Evolutionary conservation across 2,329 filamentous ascomycete species (phyloP), one percentile per base, ranked within the genome.

Genomic region (Alternaria viburni): DNA sequence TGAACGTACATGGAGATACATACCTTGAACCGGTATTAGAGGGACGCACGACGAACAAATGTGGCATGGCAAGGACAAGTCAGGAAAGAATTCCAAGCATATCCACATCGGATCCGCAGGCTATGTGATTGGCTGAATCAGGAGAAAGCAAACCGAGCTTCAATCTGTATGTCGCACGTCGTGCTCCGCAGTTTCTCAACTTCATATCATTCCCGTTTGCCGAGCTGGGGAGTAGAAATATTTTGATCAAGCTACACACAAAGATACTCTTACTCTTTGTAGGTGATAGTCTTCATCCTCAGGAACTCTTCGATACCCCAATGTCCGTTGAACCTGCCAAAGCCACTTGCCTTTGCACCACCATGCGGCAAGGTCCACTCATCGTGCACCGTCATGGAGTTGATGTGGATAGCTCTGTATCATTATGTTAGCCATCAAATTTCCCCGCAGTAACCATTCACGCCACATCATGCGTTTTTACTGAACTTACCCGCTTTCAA

Each of bases 401-500:
- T 86, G 72, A 86, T 85, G 66, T 86, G 84, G 4, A 86, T 77
- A 5, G 84, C 84, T 19, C 77, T 80, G 57, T 50, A 25, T n/a
- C n/a, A n/a, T n/a, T n/a, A n/a, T n/a, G n/a, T n/a, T n/a, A n/a
- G n/a, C n/a, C n/a, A n/a, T n/a, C n/a, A n/a, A n/a, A n/a, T n/a
- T n/a, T n/a, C n/a, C n/a, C n/a, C n/a, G n/a, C n/a, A n/a, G n/a
- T n/a, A n/a, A n/a, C n/a, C n/a, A n/a, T n/a, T n/a, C n/a, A n/a
- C n/a, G n/a, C n/a, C n/a, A n/a, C n/a, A n/a, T n/a, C n/a, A n/a
- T n/a, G n/a, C n/a, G n/a, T n/a, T n/a, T n/a, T n/a, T n/a, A n/a
- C n/a, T n/a, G n/a, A n/a, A n/a, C n/a, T 71, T 65, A 79, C 80
- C 90, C 93, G 25, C 86, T 85, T 75, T 95, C 82, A 45, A 84